Percentiles rank a stretch among this genome's conserved stretches.
Evolutionary conservation across 768 basidiomycete genomes (phyloP).

Genomic region (Neoboletus subvelutipes): DNA sequence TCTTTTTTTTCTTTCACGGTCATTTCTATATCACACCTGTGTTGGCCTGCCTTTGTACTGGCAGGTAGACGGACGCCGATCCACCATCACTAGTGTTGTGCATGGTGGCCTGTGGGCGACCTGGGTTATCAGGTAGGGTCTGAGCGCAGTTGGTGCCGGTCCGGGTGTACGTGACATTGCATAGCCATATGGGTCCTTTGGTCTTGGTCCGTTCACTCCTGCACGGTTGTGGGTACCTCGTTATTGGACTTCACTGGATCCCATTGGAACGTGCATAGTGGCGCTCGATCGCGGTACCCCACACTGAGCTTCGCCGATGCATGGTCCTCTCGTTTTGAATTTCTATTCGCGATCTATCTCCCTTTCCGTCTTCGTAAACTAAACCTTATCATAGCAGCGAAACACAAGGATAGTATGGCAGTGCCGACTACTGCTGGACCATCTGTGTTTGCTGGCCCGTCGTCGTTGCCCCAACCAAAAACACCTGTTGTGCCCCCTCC

Average conservation of each 20-base stretch:
- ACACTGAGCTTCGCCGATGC: background rate
- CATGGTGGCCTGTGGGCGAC: background rate
- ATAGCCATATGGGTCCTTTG: background rate
- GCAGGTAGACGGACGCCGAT: background rate
- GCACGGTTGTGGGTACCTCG: background rate
- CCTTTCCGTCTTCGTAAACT: conserved; percentile 1
- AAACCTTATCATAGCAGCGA: conserved; percentile 16
- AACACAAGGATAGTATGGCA: conserved; percentile 21
- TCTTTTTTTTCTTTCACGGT: background rate
- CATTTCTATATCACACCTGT: background rate
- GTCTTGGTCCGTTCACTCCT: background rate
- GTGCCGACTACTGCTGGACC: conserved; percentile 15
- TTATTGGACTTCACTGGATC: background rate
- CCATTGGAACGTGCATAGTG: too few relatives aligned
- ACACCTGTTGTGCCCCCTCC: conserved; percentile 18
- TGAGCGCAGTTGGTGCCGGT: background rate
- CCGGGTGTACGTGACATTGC: background rate
- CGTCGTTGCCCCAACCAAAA: conserved; percentile 13
- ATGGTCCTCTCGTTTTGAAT: background rate
- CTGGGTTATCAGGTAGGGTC: background rate
- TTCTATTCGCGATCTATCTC: background rate
- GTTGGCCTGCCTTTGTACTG: background rate
- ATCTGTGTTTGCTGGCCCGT: conserved; percentile 7
- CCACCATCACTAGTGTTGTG: background rate
- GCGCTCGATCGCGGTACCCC: background rate